Percentiles rank a stretch among this genome's conserved stretches.
These are phyloP conservation scores for Laetiporus sulphureus DNA, from an alignment of 1,284 basidiomycete species.

Conservation along the genomic window DNA sequence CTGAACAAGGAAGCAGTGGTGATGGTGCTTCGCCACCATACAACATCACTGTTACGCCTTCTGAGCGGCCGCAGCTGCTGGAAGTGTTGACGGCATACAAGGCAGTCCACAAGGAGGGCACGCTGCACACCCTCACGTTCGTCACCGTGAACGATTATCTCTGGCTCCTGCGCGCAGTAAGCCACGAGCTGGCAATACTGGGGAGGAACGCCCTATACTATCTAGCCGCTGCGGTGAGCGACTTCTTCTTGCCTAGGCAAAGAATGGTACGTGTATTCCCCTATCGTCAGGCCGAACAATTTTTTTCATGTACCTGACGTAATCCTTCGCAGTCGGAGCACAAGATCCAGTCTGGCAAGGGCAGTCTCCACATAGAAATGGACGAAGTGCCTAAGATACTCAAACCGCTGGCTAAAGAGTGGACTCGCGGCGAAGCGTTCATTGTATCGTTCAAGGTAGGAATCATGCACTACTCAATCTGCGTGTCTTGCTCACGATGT, in stretches of 20 bases:
- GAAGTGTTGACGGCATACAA: conserved; percentile 82
- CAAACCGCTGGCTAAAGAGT: conserved; percentile 88
- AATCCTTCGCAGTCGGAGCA: conserved; percentile 72
- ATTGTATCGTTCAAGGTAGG: conserved; percentile 94
- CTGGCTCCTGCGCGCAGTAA: conserved; percentile 83
- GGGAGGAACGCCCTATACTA: conserved; percentile 86
- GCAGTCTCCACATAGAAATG: conserved; percentile 92
- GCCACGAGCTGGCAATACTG: conserved; percentile 62
- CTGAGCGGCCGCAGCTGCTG: conserved; percentile 61
- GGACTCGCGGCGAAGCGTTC: conserved; percentile 81
- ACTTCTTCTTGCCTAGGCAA: conserved; percentile 93
- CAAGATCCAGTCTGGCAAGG: conserved; percentile 96
- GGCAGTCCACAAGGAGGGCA: conserved; percentile 64
- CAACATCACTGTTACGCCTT: conserved; percentile 58
- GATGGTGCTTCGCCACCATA: conserved; percentile 20
- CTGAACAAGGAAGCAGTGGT: conserved; percentile 12
- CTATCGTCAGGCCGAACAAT: neutral
- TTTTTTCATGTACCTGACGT: neutral
- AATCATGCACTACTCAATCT: neutral
- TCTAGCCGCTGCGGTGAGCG: conserved; percentile 94
- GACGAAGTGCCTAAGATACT: conserved; percentile 98
- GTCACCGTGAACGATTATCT: conserved; percentile 96
- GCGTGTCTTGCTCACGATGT: conserved; percentile 4
- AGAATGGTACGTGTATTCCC: conserved; percentile 59
- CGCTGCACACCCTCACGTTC: conserved; percentile 84